These are phyloP conservation scores for Dianthus caryophyllus DNA, from an alignment of 148 eudicot species.

Conservation along the genomic window DNA sequence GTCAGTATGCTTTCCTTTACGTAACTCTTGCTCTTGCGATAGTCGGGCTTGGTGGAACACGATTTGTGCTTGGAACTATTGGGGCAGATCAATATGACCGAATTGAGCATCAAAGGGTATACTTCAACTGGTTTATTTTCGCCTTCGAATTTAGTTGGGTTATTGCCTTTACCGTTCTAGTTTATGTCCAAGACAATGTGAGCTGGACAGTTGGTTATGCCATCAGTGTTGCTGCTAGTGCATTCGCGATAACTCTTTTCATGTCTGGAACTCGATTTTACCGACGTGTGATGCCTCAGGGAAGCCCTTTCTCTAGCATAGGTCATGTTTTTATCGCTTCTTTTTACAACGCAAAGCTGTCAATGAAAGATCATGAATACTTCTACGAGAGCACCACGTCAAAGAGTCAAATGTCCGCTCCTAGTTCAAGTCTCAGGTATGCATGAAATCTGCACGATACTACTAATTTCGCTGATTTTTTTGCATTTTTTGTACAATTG, in stretches of 20 bases:
- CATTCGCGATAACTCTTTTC: constrained; percentile 31
- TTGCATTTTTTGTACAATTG: not conserved
- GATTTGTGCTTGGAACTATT: constrained; percentile 32
- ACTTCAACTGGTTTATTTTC: constrained; percentile 42
- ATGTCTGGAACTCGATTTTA: constrained; percentile 34
- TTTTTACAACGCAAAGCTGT: constrained; percentile 20
- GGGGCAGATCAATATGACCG: constrained; percentile 38
- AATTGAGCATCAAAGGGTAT: constrained; percentile 25
- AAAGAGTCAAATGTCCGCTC: not conserved
- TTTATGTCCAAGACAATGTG: constrained; percentile 39
- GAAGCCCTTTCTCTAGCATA: constrained; percentile 43
- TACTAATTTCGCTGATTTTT: not conserved
- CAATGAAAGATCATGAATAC: constrained; percentile 9
- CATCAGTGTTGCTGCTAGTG: constrained; percentile 24
- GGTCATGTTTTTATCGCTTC: constrained; percentile 41
- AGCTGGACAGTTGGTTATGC: constrained; percentile 42
- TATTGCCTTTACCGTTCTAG: constrained; percentile 29
- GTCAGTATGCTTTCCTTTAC: constrained; percentile 33
- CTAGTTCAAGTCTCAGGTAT: constrained; percentile 33
- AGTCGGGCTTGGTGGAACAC: constrained; percentile 41
- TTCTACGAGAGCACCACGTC: not conserved
- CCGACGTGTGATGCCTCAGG: constrained; percentile 19
- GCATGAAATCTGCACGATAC: not conserved
- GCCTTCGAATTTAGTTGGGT: constrained; percentile 23
- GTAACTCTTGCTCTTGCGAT: constrained; percentile 26